These are phyloP conservation scores for Cicer bijugum DNA, from an alignment of 306 rosid species.

Conservation along the genomic window DNA sequence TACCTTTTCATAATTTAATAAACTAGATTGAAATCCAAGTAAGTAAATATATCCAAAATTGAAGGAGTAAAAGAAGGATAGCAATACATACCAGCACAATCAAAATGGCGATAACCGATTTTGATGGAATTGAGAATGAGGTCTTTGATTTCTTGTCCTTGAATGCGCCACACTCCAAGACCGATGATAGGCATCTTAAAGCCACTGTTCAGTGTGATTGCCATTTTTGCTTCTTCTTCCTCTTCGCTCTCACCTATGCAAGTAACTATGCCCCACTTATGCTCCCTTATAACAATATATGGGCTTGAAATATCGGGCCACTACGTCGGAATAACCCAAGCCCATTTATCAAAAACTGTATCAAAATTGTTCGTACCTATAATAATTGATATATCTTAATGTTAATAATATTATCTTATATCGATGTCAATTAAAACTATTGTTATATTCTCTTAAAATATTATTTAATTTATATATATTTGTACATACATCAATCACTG, in stretches of 20 bases:
- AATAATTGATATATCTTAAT: no score
- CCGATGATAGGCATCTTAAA: constrained; percentile 75
- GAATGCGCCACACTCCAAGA: constrained; percentile 92
- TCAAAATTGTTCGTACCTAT: no score
- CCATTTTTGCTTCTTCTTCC: constrained; percentile 40
- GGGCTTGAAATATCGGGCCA: not conserved
- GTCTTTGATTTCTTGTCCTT: constrained; percentile 63
- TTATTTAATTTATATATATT: no score
- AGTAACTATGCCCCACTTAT: not conserved
- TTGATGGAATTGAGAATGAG: constrained; percentile 73
- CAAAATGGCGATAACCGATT: constrained; percentile 85
- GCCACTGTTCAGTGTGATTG: constrained; percentile 77
- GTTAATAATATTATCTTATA: no score
- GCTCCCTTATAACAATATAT: not conserved
- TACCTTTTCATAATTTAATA: not conserved
- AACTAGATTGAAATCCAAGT: no score
- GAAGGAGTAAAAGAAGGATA: not conserved
- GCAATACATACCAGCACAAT: constrained; percentile 76
- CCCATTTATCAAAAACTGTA: not conserved
- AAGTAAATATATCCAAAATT: not conserved
- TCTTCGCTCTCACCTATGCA: not conserved
- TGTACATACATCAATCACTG: no score
- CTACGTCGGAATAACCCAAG: not conserved
- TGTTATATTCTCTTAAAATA: no score
- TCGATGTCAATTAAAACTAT: no score